Evolutionary conservation across 2,329 filamentous ascomycete genomes (phyloP), one percentile per base, ranked within the genome.

Genomic region (Phialophora tarda): DNA sequence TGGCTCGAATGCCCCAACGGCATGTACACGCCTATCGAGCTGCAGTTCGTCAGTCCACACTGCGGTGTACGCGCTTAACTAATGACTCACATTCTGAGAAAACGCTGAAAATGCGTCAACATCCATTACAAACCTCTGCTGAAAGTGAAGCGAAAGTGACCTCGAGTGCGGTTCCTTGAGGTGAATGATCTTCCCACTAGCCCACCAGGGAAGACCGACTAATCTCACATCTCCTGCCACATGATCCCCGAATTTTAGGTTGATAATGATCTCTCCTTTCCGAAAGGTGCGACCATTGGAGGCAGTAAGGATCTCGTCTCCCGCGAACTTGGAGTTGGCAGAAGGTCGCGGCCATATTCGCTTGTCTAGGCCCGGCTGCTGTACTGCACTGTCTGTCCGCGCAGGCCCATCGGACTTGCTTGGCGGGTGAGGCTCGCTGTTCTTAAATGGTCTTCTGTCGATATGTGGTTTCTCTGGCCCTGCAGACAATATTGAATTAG

Each of bases 171-270:
- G 48, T 5, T 58, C 30, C 59, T 64, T 72, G 21, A 62, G 32
- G 4, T 24, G 17, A 38, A 67, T 32, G 10, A 70, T 24, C 26
- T 63, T 68, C 6, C n/a, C 48, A 12, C 34, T 58, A 3, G 69
- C 55, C 71, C 71, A 72, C 8, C 26, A 17, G 17, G 67, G 67
- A 12, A 71, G 23, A 51, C 38, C 21, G 10, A 64, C 57, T 12
- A 71, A 38, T 48, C 66, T 72, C 24, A 71, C 65, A 51, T 58
- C 59, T 12, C 71, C 71, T n/a, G 70, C 66, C 1, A 30, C 32
- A 23, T 63, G 59, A 6, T 53, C 28, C 17, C 61, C 62, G 38
- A 68, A 59, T n/a, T 38, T 34, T 1, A 72, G 56, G 24, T 66
- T 50, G n/a, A 72, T 53, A 17, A 69, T 50, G 17, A 72, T 2